Base-by-base conservation (phyloP, 148 eudicot species). In the Vaccinium vitisidaea region DNA sequence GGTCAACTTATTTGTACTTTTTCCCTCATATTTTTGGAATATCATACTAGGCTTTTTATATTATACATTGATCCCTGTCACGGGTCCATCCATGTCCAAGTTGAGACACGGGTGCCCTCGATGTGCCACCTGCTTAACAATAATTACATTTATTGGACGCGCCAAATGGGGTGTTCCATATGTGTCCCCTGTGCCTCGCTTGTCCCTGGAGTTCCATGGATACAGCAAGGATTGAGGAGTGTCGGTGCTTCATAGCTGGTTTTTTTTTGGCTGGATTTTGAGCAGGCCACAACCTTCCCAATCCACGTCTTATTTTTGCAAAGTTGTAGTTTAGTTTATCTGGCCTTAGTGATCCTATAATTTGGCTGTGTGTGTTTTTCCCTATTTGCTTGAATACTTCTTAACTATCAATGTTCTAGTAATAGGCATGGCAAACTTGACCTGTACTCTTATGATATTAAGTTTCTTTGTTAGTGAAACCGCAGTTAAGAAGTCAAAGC, bases 401-500 rank as follows among this genome's bases (percentile, higher is more conserved):
- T 76, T 25, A 77, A 82, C 21, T 32, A 79, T 54, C 81, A 21
- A 27, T 65, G n/a, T 78, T 78, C 65, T 59, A 65, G 11, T 58
- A 61, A 55, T 54, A 13, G 6, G 58, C 52, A 27, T 53, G 67
- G 14, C 32, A 63, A 52, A 67, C 65, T 67, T 84, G 55, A 18
- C 36, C 36, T 46, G 13, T 54, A 43, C n/a, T 70, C 75, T 86
- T 30, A 81, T 46, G 75, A 9, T 80, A 13, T 52, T 30, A 19
- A 5, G 36, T 56, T 30, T 86, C 61, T 69, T 78, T 90, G 69
- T 86, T 88, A 93, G 98, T 80, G 91, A 90, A 83, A 89, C 83
- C 70, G 85, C 92, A 83, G 86, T 54, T 73, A 92, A 93, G 91
- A 93, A 89, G 87, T 88, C 84, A 75, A 89, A 95, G 80, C 85